Evolutionary conservation across 176 grass and related monocot species (phyloP).

Genomic region (Dendrocalamus sinicus): DNA sequence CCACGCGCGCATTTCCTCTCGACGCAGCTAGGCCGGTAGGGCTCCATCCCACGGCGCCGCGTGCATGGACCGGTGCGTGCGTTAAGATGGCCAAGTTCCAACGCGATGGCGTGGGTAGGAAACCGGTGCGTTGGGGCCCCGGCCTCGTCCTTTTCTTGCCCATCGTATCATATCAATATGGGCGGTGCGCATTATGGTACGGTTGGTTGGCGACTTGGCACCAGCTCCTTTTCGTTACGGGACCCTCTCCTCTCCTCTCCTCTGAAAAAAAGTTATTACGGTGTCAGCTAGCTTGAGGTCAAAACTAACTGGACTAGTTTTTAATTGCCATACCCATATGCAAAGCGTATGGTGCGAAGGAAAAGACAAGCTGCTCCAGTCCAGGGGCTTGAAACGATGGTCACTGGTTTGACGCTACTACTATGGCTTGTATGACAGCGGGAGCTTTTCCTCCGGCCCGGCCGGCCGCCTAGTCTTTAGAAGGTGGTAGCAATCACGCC

Average conservation of each 20-base stretch:
- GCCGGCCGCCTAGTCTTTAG: neutral
- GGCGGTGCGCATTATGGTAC: constrained; percentile 31
- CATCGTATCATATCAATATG: constrained; percentile 10
- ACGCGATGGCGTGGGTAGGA: constrained; percentile 40
- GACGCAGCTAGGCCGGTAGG: neutral
- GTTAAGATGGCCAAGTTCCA: constrained; percentile 34
- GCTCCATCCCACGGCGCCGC: neutral
- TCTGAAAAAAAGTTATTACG: neutral
- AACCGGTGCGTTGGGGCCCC: constrained; percentile 8
- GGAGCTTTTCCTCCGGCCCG: neutral
- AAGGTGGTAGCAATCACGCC: constrained; percentile 19
- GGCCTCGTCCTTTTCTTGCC: constrained; percentile 30
- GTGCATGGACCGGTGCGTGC: neutral
- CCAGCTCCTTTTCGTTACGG: neutral
- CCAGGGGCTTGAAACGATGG: no score
- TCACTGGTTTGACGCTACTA: no score
- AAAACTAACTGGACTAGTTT: neutral
- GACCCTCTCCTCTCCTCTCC: neutral
- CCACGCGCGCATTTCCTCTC: neutral
- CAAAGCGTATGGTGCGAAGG: neutral
- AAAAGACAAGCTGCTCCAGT: neutral
- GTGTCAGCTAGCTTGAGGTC: neutral
- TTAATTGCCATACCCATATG: neutral
- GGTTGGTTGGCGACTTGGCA: neutral
- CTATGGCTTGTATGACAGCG: neutral